These are phyloP conservation scores for Monosporascus sp. DNA, from an alignment of 2,329 filamentous ascomycete species.

Conservation along the genomic window DNA sequence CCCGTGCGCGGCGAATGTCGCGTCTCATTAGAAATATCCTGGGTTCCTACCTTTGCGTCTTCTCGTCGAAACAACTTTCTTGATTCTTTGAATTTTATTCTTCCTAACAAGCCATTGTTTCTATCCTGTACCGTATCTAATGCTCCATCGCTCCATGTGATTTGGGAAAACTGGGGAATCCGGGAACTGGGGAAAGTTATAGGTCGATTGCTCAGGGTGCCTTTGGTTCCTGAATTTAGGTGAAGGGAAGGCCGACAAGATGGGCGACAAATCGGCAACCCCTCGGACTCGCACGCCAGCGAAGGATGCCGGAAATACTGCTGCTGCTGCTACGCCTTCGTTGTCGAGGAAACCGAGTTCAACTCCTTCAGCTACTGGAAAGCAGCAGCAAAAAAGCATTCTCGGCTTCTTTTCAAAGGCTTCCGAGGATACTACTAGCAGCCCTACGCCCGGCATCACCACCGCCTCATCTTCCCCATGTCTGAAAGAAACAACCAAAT, in stretches of 20 bases:
- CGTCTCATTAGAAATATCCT: not conserved
- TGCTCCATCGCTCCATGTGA: no score
- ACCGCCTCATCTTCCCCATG: slow-evolving; percentile 30
- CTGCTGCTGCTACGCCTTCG: slow-evolving; percentile 24
- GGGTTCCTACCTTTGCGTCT: no score
- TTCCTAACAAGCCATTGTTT: no score
- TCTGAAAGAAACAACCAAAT: slow-evolving; percentile 44
- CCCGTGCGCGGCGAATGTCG: not conserved
- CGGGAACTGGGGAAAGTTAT: no score
- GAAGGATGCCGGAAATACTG: slow-evolving; percentile 14
- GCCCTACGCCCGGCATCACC: slow-evolving; percentile 19
- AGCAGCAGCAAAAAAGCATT: slow-evolving; percentile 66
- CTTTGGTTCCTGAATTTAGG: no score
- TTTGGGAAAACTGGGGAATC: no score
- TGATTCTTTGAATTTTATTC: no score
- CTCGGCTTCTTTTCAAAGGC: slow-evolving; percentile 75
- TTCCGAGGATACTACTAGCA: slow-evolving; percentile 23
- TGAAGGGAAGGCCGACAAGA: slow-evolving; percentile 5
- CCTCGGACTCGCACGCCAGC: slow-evolving; percentile 18
- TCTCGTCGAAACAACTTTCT: no score
- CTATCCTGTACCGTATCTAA: no score
- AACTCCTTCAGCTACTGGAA: slow-evolving; percentile 43
- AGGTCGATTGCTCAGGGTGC: no score
- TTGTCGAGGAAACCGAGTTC: slow-evolving; percentile 40
- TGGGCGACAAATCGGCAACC: slow-evolving; percentile 17